Evolutionary conservation across 768 basidiomycete genomes (phyloP), one percentile per base, ranked within the genome.

Genomic region (Leucogyrophana mollusca): DNA sequence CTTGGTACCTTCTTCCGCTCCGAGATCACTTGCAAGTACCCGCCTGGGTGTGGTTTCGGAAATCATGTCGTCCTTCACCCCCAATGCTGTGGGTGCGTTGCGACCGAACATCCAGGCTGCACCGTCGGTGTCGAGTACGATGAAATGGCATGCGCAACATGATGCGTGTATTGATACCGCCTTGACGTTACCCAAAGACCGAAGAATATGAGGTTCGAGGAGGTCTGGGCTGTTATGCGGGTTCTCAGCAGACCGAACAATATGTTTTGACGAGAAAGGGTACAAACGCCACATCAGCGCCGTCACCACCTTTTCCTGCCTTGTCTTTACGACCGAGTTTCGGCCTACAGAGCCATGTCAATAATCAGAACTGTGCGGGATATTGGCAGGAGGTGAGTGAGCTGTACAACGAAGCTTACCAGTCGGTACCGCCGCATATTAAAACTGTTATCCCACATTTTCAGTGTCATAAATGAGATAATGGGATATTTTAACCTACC

Each of bases 71-170:
- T 73, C 71, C 21, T 68, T 72, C 11, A 82, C 68, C n/a, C 89
- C 87, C 3, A 93, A 74, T 34, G 79, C 78, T 46, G 78, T 72
- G 47, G 74, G 82, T 33, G 80, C 81, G 65, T 91, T 92, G 43
- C 92, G 82, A 6, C 95, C 95, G 60, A 94, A 90, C 56, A 97
- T 66, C 85, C 91, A 94, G 8, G 93, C 95, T 32, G 79, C 75
- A 6, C 92, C 93, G 43, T 84, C 77, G 18, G 76, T 55, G 69
- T 90, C 88, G 51, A 94, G 63, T 11, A 74, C 82, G 34, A 93
- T 80, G 55, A 79, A 84, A 60, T 93, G 89, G 59, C 87, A 91
- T 6, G 80, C 80, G 9, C 71, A 77, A 55, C 87, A 89, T 2
- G 87, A 86, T 9, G 88, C 77, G 63, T 94, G 84, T 42, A 94